These are phyloP conservation scores for Clitopilus passeckerianus DNA, from an alignment of 768 basidiomycete species.

Conservation along the genomic window DNA sequence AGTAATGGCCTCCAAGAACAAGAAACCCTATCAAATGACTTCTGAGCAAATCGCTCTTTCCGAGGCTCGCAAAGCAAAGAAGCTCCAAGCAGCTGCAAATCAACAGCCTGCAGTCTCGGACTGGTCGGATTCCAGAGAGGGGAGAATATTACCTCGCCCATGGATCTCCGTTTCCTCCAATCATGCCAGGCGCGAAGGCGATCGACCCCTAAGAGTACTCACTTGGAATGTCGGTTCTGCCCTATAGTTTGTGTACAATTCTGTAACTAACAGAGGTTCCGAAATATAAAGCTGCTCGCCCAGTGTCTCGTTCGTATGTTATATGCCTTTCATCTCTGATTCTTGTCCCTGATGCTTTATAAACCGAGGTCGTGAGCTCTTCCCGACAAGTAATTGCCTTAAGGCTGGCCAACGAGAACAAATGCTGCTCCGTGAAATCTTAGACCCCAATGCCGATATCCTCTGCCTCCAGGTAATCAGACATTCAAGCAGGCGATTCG, in stretches of 20 bases:
- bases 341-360: not conserved
- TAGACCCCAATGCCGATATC: constrained; percentile 69
- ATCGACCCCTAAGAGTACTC: constrained; percentile 49
- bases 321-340: not conserved
- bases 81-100: constrained; percentile 3
- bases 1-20: constrained; percentile 6
- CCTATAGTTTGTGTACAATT: constrained; percentile 1
- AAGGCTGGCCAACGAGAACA: constrained; percentile 68
- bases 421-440: constrained; percentile 76
- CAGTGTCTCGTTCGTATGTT: constrained; percentile 76
- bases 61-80: constrained; percentile 46
- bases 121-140: constrained; percentile 13
- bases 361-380: constrained; percentile 65
- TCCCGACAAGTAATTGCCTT: constrained; percentile 82
- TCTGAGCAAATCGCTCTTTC: constrained; percentile 54
- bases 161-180: constrained; percentile 30
- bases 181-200: constrained; percentile 13
- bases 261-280: constrained; percentile 9
- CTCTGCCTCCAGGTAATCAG: constrained; percentile 77
- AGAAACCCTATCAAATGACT: constrained; percentile 25
- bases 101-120: constrained; percentile 2
- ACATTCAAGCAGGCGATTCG: not conserved
- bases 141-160: constrained; percentile 25
- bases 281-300: constrained; percentile 55
- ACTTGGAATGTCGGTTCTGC: constrained; percentile 76